phyloP scores from a whole-genome alignment of 2,329 filamentous ascomycete species.

The Orbilia brochopaga region DNA sequence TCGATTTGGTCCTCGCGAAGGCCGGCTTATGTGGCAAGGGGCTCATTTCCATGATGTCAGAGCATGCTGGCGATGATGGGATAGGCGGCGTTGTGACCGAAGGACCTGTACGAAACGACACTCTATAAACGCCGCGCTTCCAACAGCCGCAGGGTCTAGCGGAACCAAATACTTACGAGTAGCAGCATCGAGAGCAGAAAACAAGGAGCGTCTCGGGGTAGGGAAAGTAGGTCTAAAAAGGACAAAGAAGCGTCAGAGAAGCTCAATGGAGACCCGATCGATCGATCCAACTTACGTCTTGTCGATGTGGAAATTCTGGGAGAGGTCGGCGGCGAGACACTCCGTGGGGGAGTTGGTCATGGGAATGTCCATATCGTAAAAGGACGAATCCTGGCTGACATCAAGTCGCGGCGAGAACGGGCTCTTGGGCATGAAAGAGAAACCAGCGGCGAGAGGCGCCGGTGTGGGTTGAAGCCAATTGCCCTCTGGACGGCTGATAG shows the following conservation, averaged over 20 bases:
- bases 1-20: slow-evolving; percentile 67
- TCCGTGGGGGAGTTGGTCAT: slow-evolving; percentile 88
- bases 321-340: slow-evolving; percentile 89
- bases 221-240: slow-evolving; percentile 74
- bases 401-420: slow-evolving; percentile 42
- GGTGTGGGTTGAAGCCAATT: slow-evolving; percentile 47
- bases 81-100: slow-evolving; percentile 83
- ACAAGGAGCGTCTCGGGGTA: slow-evolving; percentile 82
- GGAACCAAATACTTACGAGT: slow-evolving; percentile 28
- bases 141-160: neutral
- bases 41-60: slow-evolving; percentile 90
- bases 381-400: slow-evolving; percentile 58
- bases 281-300: slow-evolving; percentile 71
- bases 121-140: slow-evolving; percentile 41
- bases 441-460: slow-evolving; percentile 14
- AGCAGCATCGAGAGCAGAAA: slow-evolving; percentile 67
- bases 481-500: slow-evolving; percentile 41
- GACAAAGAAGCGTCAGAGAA: slow-evolving; percentile 51
- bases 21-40: slow-evolving; percentile 86
- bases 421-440: slow-evolving; percentile 32
- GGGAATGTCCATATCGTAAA: slow-evolving; percentile 76
- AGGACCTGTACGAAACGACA: slow-evolving; percentile 48
- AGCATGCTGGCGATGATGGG: slow-evolving; percentile 79
- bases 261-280: slow-evolving; percentile 8
- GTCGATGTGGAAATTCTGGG: slow-evolving; percentile 95